phyloP scores from a whole-genome alignment of 108 stramenopile species.

The Mediolabrus comicus region DNA sequence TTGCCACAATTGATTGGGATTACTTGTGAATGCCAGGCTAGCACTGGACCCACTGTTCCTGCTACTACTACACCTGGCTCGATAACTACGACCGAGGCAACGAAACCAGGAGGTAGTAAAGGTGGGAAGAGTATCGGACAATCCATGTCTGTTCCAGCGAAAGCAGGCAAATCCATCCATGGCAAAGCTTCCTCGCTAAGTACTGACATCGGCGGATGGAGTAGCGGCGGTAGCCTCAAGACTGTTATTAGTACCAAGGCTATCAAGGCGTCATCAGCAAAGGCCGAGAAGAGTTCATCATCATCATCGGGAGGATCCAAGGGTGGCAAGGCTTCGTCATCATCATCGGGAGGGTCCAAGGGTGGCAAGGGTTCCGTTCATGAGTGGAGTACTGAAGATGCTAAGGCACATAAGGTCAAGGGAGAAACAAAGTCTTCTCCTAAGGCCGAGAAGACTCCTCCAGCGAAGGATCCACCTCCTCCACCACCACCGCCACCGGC shows the following conservation, averaged over 20 bases:
- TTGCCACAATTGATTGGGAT: not conserved
- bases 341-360: not conserved
- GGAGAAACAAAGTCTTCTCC: not conserved
- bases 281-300: too few species aligned
- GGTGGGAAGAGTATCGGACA: not conserved
- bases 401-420: not conserved
- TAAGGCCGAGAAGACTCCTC: not conserved
- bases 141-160: not conserved
- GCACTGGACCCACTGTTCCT: not conserved
- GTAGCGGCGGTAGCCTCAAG: too few species aligned
- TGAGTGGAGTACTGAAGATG: not conserved
- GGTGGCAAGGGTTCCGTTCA: not conserved
- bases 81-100: not conserved
- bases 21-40: not conserved
- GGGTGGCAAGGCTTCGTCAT: not conserved
- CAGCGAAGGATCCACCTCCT: too few species aligned
- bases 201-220: not conserved
- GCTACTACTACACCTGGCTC: not conserved
- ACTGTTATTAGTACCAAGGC: not conserved
- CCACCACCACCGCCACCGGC: too few species aligned
- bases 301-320: not conserved
- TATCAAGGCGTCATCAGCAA: too few species aligned
- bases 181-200: not conserved
- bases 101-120: not conserved
- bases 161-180: not conserved